phyloP scores from a whole-genome alignment of 768 basidiomycete species.

The Naganishia antarctica region DNA sequence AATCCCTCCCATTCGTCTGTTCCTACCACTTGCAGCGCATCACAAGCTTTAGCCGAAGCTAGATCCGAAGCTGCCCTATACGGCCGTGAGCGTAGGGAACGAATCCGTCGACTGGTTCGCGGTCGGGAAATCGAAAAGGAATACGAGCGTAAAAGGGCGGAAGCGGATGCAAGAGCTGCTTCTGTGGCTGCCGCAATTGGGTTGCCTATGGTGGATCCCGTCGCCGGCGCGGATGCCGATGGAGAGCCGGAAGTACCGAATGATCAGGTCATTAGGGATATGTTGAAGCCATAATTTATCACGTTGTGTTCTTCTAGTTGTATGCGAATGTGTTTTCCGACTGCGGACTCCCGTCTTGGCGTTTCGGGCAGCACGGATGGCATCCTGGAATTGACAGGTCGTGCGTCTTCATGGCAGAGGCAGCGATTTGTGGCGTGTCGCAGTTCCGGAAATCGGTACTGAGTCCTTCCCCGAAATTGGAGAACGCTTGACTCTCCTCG shows the following conservation, averaged over 20 bases:
- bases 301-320: background rate
- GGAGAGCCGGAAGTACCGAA: background rate
- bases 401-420: no score
- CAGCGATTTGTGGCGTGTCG: no score
- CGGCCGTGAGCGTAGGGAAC: slow-evolving; percentile 42
- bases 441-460: no score
- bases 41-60: slow-evolving; percentile 43
- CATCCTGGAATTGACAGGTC: no score
- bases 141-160: slow-evolving; percentile 34
- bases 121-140: slow-evolving; percentile 38
- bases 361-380: no score
- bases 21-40: slow-evolving; percentile 33
- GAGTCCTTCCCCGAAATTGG: no score
- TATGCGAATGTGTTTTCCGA: no score
- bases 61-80: slow-evolving; percentile 42
- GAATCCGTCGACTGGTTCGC: slow-evolving; percentile 40
- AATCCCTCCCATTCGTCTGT: no score
- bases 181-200: background rate
- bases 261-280: background rate
- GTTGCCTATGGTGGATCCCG: background rate
- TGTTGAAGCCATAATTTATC: background rate
- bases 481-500: no score
- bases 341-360: background rate
- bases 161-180: background rate
- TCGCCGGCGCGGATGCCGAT: background rate